Base-by-base conservation (phyloP, 805 yeast genomes). In the Saccharomyces cerevisiae region DNA sequence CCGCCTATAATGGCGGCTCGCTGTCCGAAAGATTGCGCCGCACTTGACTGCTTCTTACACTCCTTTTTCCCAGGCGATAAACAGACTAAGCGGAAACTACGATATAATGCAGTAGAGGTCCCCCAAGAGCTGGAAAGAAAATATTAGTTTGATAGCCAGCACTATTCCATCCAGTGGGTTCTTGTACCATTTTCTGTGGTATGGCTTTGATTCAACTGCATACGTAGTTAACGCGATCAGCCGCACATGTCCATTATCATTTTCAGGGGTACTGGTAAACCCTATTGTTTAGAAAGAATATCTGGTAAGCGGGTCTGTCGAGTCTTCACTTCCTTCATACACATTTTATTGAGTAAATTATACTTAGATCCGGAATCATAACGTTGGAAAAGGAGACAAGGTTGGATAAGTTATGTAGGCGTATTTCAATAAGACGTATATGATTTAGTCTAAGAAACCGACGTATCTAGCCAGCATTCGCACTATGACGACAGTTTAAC, bases 201-300 rank as follows among this genome's bases (percentile, higher is more conserved):
- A 60, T 73, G 6, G 73, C 53, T 90, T 88, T 78, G 65, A 74
- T 48, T 36, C 41, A n/a, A 71, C 73, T 14, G 61, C 68, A 2
- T 78, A 77, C 59, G 79, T 91, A 49, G 97, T 91, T 63, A 80
- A 81, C 55, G 97, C 97, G 2, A 91, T 89, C 77, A 83, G 92
- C 28, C 73, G 83, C 57, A 85, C 97, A 0, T 90, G 96, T 96
- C 84, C 91, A 11, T 73, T 90, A 58, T 83, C 96, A 0, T 87
- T 80, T 60, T 77, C 88, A 48, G 96, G 69, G 10, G 41, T 21
- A n/a, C 41, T 36, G 41, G 41, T 22, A 36, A 36, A 36, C 41
- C 17, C 41, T 36, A n/a, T 36, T 17, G 41, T 22, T 36, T 36
- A 36, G 22, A 17, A 28, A 17, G 22, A 17, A 17, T n/a, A 36